These are phyloP conservation scores for Ceratocystis colombiana DNA, from an alignment of 2,329 filamentous ascomycete species.

Conservation along the genomic window DNA sequence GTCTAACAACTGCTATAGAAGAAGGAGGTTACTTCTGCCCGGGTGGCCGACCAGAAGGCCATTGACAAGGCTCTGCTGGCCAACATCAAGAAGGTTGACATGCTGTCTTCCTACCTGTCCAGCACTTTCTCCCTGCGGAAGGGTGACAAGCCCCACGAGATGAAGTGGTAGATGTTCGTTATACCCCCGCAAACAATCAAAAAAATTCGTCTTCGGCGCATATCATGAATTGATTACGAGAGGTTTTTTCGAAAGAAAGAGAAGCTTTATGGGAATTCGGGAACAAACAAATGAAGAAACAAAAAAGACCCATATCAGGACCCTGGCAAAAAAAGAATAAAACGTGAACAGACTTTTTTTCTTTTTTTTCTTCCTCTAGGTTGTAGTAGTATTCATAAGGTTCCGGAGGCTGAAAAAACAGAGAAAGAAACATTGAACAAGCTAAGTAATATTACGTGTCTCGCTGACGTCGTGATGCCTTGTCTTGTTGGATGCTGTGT, in stretches of 20 bases:
- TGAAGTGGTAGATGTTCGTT: conserved; percentile 74
- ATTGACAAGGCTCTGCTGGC: conserved; percentile 92
- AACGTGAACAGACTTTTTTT: conserved; percentile 20
- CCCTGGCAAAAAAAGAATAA: conserved; percentile 24
- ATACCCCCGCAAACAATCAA: conserved; percentile 29
- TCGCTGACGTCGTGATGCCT: background rate
- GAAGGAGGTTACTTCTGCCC: conserved; percentile 88
- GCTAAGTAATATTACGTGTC: background rate
- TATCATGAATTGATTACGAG: conserved; percentile 25
- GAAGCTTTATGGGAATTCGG: conserved; percentile 18
- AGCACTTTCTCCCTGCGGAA: conserved; percentile 97
- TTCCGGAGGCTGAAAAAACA: conserved; percentile 24
- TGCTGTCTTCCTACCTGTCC: conserved; percentile 86
- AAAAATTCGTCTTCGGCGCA: conserved; percentile 24
- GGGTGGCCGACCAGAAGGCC: conserved; percentile 95
- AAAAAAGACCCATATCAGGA: conserved; percentile 23
- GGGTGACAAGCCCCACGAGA: conserved; percentile 99
- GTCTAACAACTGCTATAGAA: conserved; percentile 51
- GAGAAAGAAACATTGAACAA: conserved; percentile 28
- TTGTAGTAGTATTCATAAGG: conserved; percentile 9
- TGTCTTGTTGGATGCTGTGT: background rate
- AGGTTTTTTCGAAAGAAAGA: conserved; percentile 24
- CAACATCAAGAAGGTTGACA: conserved; percentile 96
- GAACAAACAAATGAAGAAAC: conserved; percentile 23
- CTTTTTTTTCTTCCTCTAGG: background rate